phyloP scores from a whole-genome alignment of 495 filamentous ascomycete genomes.

The Aspergillus taichungensis region DNA sequence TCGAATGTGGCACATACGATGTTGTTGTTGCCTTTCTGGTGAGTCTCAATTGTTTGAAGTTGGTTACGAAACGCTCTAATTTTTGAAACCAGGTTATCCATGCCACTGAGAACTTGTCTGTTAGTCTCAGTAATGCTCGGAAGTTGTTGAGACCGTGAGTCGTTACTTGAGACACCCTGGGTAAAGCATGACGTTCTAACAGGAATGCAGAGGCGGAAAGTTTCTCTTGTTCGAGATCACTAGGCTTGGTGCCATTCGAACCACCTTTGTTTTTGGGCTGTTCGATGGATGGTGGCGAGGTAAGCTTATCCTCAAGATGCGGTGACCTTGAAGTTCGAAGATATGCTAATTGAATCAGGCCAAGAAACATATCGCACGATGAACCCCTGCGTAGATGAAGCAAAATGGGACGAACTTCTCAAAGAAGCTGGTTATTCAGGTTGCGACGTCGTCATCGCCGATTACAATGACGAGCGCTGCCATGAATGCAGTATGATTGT shows the following conservation, averaged over 20 bases:
- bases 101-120: slow-evolving; percentile 23
- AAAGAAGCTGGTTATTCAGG: slow-evolving; percentile 15
- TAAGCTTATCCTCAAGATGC: neutral
- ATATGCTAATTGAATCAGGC: neutral
- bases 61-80: neutral
- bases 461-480: neutral
- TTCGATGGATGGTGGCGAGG: slow-evolving; percentile 14
- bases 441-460: slow-evolving; percentile 1
- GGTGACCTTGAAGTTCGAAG: neutral
- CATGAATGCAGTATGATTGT: slow-evolving; percentile 2
- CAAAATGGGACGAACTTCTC: slow-evolving; percentile 13
- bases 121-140: slow-evolving; percentile 23
- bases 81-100: slow-evolving; percentile 19
- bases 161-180: no score
- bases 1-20: slow-evolving; percentile 37
- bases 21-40: slow-evolving; percentile 34
- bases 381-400: slow-evolving; percentile 10
- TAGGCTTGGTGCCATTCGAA: neutral
- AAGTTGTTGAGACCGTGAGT: slow-evolving; percentile 19
- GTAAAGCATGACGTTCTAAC: no score
- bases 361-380: slow-evolving; percentile 5
- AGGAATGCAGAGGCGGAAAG: slow-evolving; percentile 1
- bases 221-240: slow-evolving; percentile 13
- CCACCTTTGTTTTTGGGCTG: slow-evolving; percentile 9
- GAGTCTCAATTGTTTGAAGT: neutral